Conservation (phyloP, 257 asterid genomes). For the Verbena officinalis region DNA sequence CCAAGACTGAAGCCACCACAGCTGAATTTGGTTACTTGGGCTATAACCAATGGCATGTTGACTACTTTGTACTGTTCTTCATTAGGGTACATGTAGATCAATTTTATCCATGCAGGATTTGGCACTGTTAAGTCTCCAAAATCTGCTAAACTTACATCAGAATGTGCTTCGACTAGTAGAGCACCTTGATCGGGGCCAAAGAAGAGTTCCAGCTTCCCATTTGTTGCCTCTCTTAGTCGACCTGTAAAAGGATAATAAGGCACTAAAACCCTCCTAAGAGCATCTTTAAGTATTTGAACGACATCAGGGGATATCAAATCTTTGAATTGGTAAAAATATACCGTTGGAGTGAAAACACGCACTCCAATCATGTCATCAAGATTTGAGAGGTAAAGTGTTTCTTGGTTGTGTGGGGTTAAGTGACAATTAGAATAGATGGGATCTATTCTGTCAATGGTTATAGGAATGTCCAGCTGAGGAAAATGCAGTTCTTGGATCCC, state of each 20-base stretch:
- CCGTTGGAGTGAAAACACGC: slow-evolving; percentile 81
- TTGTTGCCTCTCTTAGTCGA: slow-evolving; percentile 56
- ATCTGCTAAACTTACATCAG: slow-evolving; percentile 47
- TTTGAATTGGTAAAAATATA: slow-evolving; percentile 58
- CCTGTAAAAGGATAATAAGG: slow-evolving; percentile 91
- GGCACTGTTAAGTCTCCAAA: slow-evolving; percentile 78
- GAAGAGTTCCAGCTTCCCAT: slow-evolving; percentile 77
- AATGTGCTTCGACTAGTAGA: slow-evolving; percentile 69
- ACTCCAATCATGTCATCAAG: slow-evolving; percentile 90
- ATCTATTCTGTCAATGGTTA: slow-evolving; percentile 46
- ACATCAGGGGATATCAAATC: slow-evolving; percentile 19
- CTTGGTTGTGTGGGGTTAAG: slow-evolving; percentile 38
- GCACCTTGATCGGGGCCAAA: slow-evolving; percentile 74
- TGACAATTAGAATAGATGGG: slow-evolving; percentile 44
- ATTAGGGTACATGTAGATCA: slow-evolving; percentile 61
- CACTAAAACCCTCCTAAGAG: slow-evolving; percentile 62
- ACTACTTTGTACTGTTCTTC: slow-evolving; percentile 78
- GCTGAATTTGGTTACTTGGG: slow-evolving; percentile 70
- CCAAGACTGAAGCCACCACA: slow-evolving; percentile 92
- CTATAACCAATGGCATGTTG: slow-evolving; percentile 84
- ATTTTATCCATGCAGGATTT: slow-evolving; percentile 74
- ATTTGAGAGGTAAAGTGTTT: slow-evolving; percentile 80
- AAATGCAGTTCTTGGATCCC: slow-evolving; percentile 73
- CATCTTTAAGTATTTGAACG: slow-evolving; percentile 49
- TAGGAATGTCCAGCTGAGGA: slow-evolving; percentile 64